These are phyloP conservation scores for Scytalidium sp. DNA, from an alignment of 2,329 filamentous ascomycete species.

Conservation along the genomic window DNA sequence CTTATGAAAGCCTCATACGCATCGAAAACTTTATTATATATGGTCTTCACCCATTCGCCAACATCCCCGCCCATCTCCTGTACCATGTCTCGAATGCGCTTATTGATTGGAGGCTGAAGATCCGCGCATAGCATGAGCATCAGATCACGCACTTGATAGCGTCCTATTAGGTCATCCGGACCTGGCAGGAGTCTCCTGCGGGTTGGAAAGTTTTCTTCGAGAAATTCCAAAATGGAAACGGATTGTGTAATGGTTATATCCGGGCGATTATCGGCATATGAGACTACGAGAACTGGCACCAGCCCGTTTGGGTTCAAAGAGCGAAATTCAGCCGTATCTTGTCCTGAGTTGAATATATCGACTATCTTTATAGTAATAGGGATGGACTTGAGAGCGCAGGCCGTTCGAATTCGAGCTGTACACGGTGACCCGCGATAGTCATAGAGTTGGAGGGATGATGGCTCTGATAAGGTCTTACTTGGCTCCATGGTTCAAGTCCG, in stretches of 20 bases:
- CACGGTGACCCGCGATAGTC: constrained; percentile 1
- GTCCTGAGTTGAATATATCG: not conserved
- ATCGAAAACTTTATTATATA: constrained; percentile 47
- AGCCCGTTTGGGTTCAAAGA: not conserved
- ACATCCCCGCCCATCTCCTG: constrained; percentile 39
- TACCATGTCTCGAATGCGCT: constrained; percentile 48
- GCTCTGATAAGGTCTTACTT: no score
- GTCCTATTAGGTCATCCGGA: constrained; percentile 29
- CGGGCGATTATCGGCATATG: not conserved
- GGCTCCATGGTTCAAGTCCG: no score
- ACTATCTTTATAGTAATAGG: not conserved
- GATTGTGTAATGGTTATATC: constrained; percentile 43
- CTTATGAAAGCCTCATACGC: constrained; percentile 49
- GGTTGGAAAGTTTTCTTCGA: constrained; percentile 50
- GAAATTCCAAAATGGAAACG: constrained; percentile 57
- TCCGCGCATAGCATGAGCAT: constrained; percentile 51
- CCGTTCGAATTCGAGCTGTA: constrained; percentile 9
- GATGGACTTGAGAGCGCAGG: constrained; percentile 9
- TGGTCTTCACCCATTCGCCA: constrained; percentile 46
- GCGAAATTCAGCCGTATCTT: not conserved
- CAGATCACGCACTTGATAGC: constrained; percentile 52
- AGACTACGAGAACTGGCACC: not conserved
- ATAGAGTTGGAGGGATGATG: not conserved
- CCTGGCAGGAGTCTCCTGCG: constrained; percentile 43
- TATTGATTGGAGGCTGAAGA: constrained; percentile 58